Evolutionary conservation across 495 filamentous ascomycete species (phyloP).

Genomic region (Pyrenula aspistea): DNA sequence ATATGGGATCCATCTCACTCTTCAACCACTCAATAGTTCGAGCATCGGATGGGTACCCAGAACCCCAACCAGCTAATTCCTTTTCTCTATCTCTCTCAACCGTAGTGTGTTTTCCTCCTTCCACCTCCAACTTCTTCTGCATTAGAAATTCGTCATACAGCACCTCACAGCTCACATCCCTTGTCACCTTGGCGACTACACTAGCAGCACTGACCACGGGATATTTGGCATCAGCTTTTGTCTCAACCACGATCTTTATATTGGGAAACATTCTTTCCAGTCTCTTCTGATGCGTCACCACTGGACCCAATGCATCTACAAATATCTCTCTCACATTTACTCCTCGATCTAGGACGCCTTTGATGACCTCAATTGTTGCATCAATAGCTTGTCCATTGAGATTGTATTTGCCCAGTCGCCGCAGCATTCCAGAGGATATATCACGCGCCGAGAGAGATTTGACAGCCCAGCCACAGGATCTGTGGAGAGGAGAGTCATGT

Average conservation of each 20-base stretch:
- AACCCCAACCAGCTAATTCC: slow-evolving; percentile 56
- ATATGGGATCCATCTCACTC: slow-evolving; percentile 78
- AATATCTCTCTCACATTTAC: slow-evolving; percentile 82
- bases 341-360: slow-evolving; percentile 56
- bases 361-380: slow-evolving; percentile 77
- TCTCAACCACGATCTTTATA: slow-evolving; percentile 72
- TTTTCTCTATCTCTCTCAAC: slow-evolving; percentile 7
- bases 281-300: slow-evolving; percentile 69
- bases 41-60: slow-evolving; percentile 84
- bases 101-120: slow-evolving; percentile 6
- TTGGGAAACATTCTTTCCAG: slow-evolving; percentile 77
- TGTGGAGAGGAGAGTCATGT: slow-evolving; percentile 45
- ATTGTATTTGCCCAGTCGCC: slow-evolving; percentile 60
- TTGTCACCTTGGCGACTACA: slow-evolving; percentile 90
- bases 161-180: slow-evolving; percentile 77
- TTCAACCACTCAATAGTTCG: slow-evolving; percentile 72
- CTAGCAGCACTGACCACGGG: slow-evolving; percentile 88
- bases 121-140: neutral
- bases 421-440: slow-evolving; percentile 72
- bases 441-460: slow-evolving; percentile 73
- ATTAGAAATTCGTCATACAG: slow-evolving; percentile 42
- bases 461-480: slow-evolving; percentile 70
- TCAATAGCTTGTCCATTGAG: slow-evolving; percentile 97
- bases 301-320: slow-evolving; percentile 87
- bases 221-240: slow-evolving; percentile 91